Evolutionary conservation across 2,329 filamentous ascomycete species (phyloP).

Genomic region (Aspergillus phoenicis): DNA sequence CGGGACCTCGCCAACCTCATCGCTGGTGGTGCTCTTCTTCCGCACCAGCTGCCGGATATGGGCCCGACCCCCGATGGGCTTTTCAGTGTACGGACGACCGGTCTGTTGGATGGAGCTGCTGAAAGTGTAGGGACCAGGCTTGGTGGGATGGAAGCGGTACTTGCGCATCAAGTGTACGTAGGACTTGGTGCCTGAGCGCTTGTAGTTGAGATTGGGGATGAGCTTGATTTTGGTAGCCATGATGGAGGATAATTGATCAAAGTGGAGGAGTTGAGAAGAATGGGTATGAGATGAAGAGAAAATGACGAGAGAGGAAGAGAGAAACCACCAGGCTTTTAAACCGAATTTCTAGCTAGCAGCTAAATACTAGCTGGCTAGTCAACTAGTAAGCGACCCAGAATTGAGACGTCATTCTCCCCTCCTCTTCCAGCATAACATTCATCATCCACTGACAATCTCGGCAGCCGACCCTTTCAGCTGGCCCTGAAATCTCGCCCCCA

Average conservation of each 20-base stretch:
- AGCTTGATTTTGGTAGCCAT: constrained; percentile 53
- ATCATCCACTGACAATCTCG: neutral
- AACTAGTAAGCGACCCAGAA: too few species aligned
- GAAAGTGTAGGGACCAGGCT: constrained; percentile 63
- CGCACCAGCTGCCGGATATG: constrained; percentile 54
- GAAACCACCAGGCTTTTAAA: neutral
- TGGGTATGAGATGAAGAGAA: neutral
- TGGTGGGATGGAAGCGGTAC: constrained; percentile 65
- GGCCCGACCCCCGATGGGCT: constrained; percentile 53
- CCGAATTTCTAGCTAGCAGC: too few species aligned
- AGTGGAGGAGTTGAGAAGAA: too few species aligned
- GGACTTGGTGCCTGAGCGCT: constrained; percentile 62
- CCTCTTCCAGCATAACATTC: neutral
- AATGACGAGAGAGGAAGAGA: neutral
- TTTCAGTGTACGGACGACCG: constrained; percentile 50
- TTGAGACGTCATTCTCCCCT: neutral
- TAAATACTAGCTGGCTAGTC: too few species aligned
- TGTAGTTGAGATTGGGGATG: constrained; percentile 62
- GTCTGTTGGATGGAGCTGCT: constrained; percentile 53
- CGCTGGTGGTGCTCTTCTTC: constrained; percentile 42
- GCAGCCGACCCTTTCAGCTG: constrained; percentile 1
- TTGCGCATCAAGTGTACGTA: constrained; percentile 65
- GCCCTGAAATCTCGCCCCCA: neutral
- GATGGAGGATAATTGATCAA: constrained; percentile 8
- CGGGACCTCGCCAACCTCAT: constrained; percentile 53